Evolutionary conservation across 2,329 filamentous ascomycete species (phyloP), one percentile per base, ranked within the genome.

Genomic region (Didymella segeticola): DNA sequence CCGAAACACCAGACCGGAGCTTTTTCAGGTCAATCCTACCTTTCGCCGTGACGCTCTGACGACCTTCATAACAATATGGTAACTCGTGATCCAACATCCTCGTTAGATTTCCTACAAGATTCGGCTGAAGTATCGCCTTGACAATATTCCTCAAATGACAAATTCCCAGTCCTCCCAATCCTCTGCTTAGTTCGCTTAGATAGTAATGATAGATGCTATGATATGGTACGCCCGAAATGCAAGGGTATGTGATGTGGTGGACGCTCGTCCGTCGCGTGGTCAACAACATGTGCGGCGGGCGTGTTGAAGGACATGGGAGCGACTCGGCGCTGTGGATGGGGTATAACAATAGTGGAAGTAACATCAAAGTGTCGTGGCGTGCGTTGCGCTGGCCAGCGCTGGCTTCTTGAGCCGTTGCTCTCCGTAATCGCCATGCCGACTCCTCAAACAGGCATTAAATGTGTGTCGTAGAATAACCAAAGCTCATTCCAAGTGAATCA

Each of bases 281-380:
- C 37, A 43, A 49, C 47, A 49, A 48, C 37, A 48, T 49, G 15
- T 36, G 38, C 38, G 47, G 47, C 47, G 17, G 22, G 22, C 38
- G 17, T 23, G 38, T 23, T 26, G 37, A 39, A 39, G 15, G 23
- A n/a, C 14, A 39, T 9, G 17, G 30, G 14, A 49, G 47, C 38
- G 47, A 34, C 38, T 49, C 30, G 19, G 29, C 47, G 47, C 37
- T 43, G 47, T 27, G 38, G 26, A 26, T n/a, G n/a, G 46, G 47
- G 47, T 49, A 49, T 49, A 49, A 43, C 29, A 49, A 49, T 34
- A 30, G 23, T 34, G n/a, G 22, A 36, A 30, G 27, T 19, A 22
- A 42, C 30, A 34, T 42, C 30, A 19, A 29, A 17, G 19, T 19
- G 17, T 4, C 15, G 30, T 19, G 46, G 30, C 12, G 37, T 41